Base-by-base conservation (phyloP, 306 rosid genomes). In the Aeschynomene evenia region DNA sequence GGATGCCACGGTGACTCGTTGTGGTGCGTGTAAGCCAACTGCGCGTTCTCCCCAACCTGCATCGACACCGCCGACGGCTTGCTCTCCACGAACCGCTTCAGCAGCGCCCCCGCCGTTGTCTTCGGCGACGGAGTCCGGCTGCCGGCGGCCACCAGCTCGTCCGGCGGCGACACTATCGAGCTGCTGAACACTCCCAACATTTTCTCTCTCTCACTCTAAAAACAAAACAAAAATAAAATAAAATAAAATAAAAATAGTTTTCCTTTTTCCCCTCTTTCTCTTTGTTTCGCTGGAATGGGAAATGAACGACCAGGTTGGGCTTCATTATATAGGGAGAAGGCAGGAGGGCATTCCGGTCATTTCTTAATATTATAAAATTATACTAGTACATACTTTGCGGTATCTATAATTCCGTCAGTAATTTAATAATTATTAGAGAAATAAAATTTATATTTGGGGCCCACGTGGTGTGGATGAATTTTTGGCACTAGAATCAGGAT, bases 51-150 rank as follows among this genome's bases (percentile, higher is more conserved):
- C 9, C 95, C 95, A 19, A 84, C 78, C 77, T 85, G 95, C 34
- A 91, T 33, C 12, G 97, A 84, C 53, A 95, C 95, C 16, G 91
- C 79, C 23, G 86, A 81, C 6, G 73, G 39, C 55, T 85, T 85
- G 66, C 28, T 71, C 70, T 80, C 75, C 7, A 81, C 72, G 62
- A 95, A 95, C 43, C 91, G 87, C 34, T 83, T 84, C 71, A 91
- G 13, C 9, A 95, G 90, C 26, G 83, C 72, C 1, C 77, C 51
- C 23, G 96, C 72, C 2, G 81, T 74, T 28, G 28, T 87, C 81
- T 95, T 95, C 2, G 99, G 97, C 0, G 99, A 95, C 42, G 99
- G 99, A 2, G 99, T 95, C 9, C 99, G 69, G 77, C 97, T 72
- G 0, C 97, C 97, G 68, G 97, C 99, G 14, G 95, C 97, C 4